These are phyloP conservation scores for Vachellia collinsii DNA, from an alignment of 306 rosid species.

Conservation along the genomic window DNA sequence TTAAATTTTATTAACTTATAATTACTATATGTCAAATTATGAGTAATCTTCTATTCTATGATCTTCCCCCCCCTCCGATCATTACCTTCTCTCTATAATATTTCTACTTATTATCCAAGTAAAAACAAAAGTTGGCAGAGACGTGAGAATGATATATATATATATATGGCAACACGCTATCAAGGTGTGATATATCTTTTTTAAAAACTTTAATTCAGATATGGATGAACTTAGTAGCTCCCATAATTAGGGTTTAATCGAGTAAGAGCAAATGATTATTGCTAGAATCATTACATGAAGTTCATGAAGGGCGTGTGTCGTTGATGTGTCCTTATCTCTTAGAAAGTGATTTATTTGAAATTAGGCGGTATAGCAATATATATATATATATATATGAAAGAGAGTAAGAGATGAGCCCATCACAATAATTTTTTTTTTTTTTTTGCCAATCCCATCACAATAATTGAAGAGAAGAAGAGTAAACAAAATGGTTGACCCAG, in stretches of 20 bases:
- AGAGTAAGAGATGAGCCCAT: too few relatives aligned
- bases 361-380: neutral
- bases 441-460: too few relatives aligned
- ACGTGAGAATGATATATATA: neutral
- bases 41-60: neutral
- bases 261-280: neutral
- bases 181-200: neutral
- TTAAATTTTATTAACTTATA: neutral
- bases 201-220: neutral
- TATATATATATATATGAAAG: too few relatives aligned
- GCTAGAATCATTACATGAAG: neutral
- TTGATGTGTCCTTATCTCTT: slow-evolving; percentile 13
- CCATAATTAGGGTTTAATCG: neutral
- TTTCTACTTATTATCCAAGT: neutral
- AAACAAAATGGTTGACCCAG: neutral
- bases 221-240: neutral
- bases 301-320: neutral
- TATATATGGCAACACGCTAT: neutral
- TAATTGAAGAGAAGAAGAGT: neutral
- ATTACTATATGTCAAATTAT: too few relatives aligned
- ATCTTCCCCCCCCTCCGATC: neutral
- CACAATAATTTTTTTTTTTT: slow-evolving; percentile 12
- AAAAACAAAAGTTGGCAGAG: neutral
- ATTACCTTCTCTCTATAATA: neutral
- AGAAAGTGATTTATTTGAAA: neutral